Evolutionary conservation across 2,329 filamentous ascomycete species (phyloP), one percentile per base, ranked within the genome.

Genomic region (Colletotrichum sp.): DNA sequence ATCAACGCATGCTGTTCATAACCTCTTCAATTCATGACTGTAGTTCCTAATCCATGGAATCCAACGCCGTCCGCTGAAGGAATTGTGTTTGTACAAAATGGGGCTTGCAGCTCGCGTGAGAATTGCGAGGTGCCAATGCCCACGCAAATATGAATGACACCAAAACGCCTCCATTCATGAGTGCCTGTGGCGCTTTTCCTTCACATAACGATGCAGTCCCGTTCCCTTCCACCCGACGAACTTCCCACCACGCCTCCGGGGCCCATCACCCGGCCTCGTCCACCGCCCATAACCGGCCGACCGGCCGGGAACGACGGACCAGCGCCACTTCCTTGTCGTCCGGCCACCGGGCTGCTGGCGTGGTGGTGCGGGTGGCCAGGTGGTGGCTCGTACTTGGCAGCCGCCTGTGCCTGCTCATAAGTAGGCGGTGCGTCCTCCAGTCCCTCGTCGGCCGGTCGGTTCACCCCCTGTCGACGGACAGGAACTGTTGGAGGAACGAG

Each of bases 331-430:
- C 66, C 72, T 44, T 76, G 68, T 9, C 76, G 62, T 16, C 80
- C 55, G 12, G 72, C 78, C n/a, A 76, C 76, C 16, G 83, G 84
- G 52, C 81, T 85, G 78, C 87, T 89, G 6, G 81, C 81, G 10
- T 87, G 85, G 77, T 91, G 89, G 55, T 82, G 88, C 0, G 89
- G 89, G 67, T 91, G 88, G 21, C 89, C 90, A 5, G 85, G 80
- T 0, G 89, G 89, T 26, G 90, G 90, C 12, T 87, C 83, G 76
- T 91, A 92, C 5, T 88, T 87, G 10, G 85, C 83, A 68, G 88
- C 85, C 71, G 88, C 87, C 21, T 89, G 87, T 6, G 90, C 89
- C 81, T 92, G 89, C 81, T 92, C 90, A 79, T 92, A 92, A 13
- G 89, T 88, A 2, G 90, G 90, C 57, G 90, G 90, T 8, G 89